Evolutionary conservation across 768 basidiomycete species (phyloP), one percentile per base, ranked within the genome.

Genomic region (Leccinum longicurvipes): DNA sequence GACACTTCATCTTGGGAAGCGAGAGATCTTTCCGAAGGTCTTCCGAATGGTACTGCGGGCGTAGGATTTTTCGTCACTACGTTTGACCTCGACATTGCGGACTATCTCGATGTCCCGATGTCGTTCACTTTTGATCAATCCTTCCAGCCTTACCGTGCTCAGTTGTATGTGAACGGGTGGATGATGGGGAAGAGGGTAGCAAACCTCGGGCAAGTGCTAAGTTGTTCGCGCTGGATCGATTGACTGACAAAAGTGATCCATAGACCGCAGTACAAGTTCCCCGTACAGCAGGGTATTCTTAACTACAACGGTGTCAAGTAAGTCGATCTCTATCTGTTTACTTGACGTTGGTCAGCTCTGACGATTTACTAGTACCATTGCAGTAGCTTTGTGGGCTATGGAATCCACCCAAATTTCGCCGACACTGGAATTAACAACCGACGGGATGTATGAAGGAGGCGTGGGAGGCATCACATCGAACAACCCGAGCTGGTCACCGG

Each of bases 141-240:
- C 1, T 77, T 77, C 4, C 84, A 87, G 62, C 79, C 87, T 23
- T 92, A 91, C 63, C 80, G 90, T 15, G 84, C 85, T 3, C 76
- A 83, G 44, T 61, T 93, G 41, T 92, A 89, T 56, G 86, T 93
- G 19, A 92, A 93, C 62, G 91, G 91, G 12, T 93, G 91, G 91
- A 86, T 87, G 82, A 89, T 89, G 82, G 91, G 91, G 9, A 92
- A 91, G 72, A 69, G 84, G 19, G 78, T 87, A n/a, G 83, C 73
- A 14, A 86, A 88, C 63, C 78, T 88, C 2, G 86, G 87, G 88
- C 83, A 58, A 55, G 79, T 67, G 14, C 31, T 54, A 9, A 50
- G 39, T 39, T 29, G 25, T 45, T 25, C 36, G 48, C 3, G 6
- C 23, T 14, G n/a, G 31, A 44, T 12, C n/a, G 21, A 29, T 32